phyloP scores from a whole-genome alignment of 352 stramenopile species.

The Hyphochytrium catenoides region DNA sequence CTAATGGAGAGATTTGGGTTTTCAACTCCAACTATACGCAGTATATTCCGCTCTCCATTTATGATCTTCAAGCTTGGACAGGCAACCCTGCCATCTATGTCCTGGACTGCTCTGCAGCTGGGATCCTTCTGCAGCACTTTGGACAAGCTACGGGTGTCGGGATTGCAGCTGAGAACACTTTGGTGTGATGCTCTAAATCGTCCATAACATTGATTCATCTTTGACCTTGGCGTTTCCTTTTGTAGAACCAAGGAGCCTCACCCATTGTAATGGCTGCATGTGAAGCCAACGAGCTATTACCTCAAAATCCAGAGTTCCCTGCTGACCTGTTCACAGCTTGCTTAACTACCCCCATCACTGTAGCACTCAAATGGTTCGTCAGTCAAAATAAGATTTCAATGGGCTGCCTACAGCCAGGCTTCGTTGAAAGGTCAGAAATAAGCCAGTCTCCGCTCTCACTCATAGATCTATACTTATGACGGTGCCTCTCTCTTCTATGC shows the following conservation, averaged over 20 bases:
- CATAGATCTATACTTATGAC: constrained; percentile 1
- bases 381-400: constrained; percentile 70
- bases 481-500: too few species aligned
- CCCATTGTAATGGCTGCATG: constrained; percentile 91
- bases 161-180: constrained; percentile 5
- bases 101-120: constrained; percentile 91
- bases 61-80: constrained; percentile 81
- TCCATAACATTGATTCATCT: too few species aligned
- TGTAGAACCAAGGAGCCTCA: constrained; percentile 19
- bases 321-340: constrained; percentile 98
- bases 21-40: constrained; percentile 99
- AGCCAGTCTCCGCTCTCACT: neutral
- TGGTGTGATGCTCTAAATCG: too few species aligned
- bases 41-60: constrained; percentile 94
- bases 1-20: constrained; percentile 96
- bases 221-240: too few species aligned
- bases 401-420: constrained; percentile 45
- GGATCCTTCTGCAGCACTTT: constrained; percentile 85
- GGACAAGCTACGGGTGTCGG: constrained; percentile 9
- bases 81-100: constrained; percentile 84
- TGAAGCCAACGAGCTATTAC: constrained; percentile 75
- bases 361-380: constrained; percentile 95
- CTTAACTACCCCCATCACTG: constrained; percentile 94
- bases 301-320: constrained; percentile 86
- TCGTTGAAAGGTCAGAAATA: constrained; percentile 39